Base-by-base conservation (phyloP, 2,329 filamentous ascomycete genomes). In the Dactylonectria estremocensis region DNA sequence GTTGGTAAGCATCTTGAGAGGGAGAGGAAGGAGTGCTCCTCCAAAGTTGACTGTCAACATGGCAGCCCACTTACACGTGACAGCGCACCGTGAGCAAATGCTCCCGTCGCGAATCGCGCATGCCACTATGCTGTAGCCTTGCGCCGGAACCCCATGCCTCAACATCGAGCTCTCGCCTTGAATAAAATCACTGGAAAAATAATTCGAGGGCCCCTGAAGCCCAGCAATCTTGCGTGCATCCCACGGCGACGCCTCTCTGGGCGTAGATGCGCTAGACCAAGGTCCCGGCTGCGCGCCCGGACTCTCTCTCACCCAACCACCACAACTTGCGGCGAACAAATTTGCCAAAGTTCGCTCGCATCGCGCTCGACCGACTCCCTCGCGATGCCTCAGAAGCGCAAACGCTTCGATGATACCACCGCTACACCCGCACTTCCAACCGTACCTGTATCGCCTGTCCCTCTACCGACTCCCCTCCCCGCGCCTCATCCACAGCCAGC, bases 321-420 rank as follows among this genome's bases (percentile, higher is more conserved):
- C 22, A 31, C 48, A 48, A 53, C 50, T 31, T 33, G 16, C 28
- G 28, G 33, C 22, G 46, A 48, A 28, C 7, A 28, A 48, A 52
- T 20, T 20, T 16, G 24, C 37, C 37, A 28, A 16, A 16, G 24
- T 4, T 28, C 24, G 24, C 22, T 20, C 35, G 45, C 46, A 54
- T 49, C 45, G 37, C 64, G 33, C 46, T 45, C 46, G 37, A 10
- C 46, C 20, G 59, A 11, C 11, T 61, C 43, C 13, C 60, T 61
- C 13, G 35, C 24, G 64, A 81, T 81, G 80, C 77, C 80, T 69
- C 72, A 74, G 69, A 83, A 82, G 76, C 80, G 80, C 73, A 82
- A 81, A 69, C 78, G 75, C 69, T 75, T 74, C 54, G 72, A 76
- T 49, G 74, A 76, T 70, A 76, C 79, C 48, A 67, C 72, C 59